Evolutionary conservation across 2,329 filamentous ascomycete genomes (phyloP), one percentile per base, ranked within the genome.

Genomic region (Conoideocrella luteorostrata): DNA sequence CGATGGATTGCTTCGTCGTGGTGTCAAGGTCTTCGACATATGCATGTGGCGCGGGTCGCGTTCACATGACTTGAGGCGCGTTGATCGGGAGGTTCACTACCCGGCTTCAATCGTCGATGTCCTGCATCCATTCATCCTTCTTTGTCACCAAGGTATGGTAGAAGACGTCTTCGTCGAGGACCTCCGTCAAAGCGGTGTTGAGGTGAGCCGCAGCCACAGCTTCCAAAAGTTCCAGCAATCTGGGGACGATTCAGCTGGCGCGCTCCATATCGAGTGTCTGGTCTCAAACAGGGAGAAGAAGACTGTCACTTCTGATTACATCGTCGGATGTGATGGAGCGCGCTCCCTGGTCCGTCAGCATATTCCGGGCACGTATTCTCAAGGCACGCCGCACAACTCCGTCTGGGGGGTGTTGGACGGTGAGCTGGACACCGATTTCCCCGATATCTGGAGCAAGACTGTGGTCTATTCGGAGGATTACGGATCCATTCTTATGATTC

Each of bases 401-500:
- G 21, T 39, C 23, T 39, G 37, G 37, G 37, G 37, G 3, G 37
- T 39, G 7, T 29, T 24, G 7, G 37, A 39, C 17, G 23, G 23
- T 20, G 23, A 28, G 7, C n/a, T 30, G 15, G 22, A 28, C 23
- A 39, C 37, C n/a, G 37, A 39, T 20, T 39, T 39, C 20, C 37
- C 37, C 6, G 37, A 39, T 18, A 39, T 39, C n/a, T 26, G 37
- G 21, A 29, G 15, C n/a, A 24, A 26, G n/a, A 28, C 21, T 20
- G 15, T 26, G 23, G 37, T 39, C 4, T 9, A 7, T 9, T 15
- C 28, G n/a, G 15, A 18, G 18, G 47, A 49, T 4, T 43, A 49
- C 0, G 56, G 56, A 0, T 55, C 53, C 2, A 48, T 58, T 10
- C 58, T 58, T 54, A 50, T 58, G 7, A 58, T 58, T 2, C 56